Conservation (phyloP, 192 early-diverging fungal genomes). For the Glomus cerebriforme region DNA sequence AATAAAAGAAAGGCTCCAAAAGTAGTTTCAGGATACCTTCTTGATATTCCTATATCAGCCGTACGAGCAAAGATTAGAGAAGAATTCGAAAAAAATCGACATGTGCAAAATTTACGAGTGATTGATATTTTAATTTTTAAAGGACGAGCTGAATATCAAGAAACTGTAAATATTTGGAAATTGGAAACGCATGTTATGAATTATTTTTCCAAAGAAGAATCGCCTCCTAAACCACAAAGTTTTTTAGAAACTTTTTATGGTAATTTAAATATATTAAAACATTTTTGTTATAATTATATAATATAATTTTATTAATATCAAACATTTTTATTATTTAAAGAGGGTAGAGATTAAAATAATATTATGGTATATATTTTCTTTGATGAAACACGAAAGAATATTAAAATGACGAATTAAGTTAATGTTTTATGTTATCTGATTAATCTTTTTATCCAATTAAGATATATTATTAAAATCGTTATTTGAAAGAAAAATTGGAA, state of each 20-base stretch:
- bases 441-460: no score
- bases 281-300: no score
- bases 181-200: slow-evolving; percentile 83
- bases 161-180: slow-evolving; percentile 94
- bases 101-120: slow-evolving; percentile 70
- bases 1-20: slow-evolving; percentile 57
- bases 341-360: no score
- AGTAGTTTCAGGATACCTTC: slow-evolving; percentile 71
- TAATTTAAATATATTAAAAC: not conserved
- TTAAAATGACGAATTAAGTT: no score
- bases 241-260: slow-evolving; percentile 79
- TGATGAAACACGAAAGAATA: no score
- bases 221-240: slow-evolving; percentile 64
- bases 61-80: slow-evolving; percentile 85
- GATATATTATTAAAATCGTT: no score
- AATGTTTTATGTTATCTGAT: no score
- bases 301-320: no score
- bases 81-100: slow-evolving; percentile 85
- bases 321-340: no score
- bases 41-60: slow-evolving; percentile 69
- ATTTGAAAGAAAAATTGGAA: no score
- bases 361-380: no score
- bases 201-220: slow-evolving; percentile 82
- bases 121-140: slow-evolving; percentile 88
- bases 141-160: slow-evolving; percentile 83